Evolutionary conservation across 169 alveolate genomes (phyloP), one percentile per base, ranked within the genome.

Genomic region (Plasmodium blacklocki): DNA sequence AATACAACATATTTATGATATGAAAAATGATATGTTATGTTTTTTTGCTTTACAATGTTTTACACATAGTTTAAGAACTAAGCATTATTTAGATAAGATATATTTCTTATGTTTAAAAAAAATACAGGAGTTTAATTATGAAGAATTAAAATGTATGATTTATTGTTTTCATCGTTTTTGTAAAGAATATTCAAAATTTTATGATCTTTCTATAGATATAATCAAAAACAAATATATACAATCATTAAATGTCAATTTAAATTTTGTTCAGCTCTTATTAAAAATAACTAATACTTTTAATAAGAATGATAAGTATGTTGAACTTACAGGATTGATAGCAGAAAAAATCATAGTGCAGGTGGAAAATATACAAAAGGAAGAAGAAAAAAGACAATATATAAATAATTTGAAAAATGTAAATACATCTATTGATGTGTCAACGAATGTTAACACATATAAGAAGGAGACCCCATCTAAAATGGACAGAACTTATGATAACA

Each of bases 111-210:
- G 89, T 78, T 21, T 78, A 18, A 12, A 56, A 11, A 78, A 29
- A 32, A n/a, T 78, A 1, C 21, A 26, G 11, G 58, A n/a, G 23
- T 78, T 78, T 26, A 54, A 50, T 8, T 12, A 63, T 12, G n/a
- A 66, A 3, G 45, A 63, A 14, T 7, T 78, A 32, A 45, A 59
- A 26, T 47, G 72, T 12, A 15, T 78, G 29, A 64, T 9, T n/a
- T 47, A 78, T 52, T 78, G 78, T 15, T 78, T 78, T 45, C 89
- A 78, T 52, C 78, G 89, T 8, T 78, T 78, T 71, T 67, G 78
- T 14, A 78, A 78, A 58, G 89, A 78, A 50, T 78, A 78, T 58
- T 29, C 72, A 19, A 52, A 21, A 14, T 78, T 78, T 56, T 78
- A 78, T 26, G 78, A 78, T 32, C 0, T 39, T 12, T 39, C 78